These are phyloP conservation scores for Rhodofomes roseus DNA, from an alignment of 1,284 basidiomycete species.

Conservation along the genomic window DNA sequence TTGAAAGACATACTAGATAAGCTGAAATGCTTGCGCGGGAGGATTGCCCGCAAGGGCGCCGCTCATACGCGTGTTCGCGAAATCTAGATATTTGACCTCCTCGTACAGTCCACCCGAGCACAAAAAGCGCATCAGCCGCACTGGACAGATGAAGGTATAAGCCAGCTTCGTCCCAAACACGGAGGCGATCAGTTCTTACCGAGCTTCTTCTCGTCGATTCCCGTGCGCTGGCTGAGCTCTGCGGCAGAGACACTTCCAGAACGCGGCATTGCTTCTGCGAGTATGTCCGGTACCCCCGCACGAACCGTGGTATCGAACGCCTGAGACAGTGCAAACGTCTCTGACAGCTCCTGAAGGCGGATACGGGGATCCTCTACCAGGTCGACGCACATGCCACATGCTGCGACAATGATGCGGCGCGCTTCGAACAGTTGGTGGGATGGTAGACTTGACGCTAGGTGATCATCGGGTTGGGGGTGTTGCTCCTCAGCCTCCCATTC, in stretches of 20 bases:
- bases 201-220: slow-evolving; percentile 8
- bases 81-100: slow-evolving; percentile 3
- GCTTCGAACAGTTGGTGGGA: slow-evolving; percentile 10
- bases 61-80: slow-evolving; percentile 9
- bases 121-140: slow-evolving; percentile 9
- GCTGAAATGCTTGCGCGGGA: not conserved
- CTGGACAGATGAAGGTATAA: not conserved
- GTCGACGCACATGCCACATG: slow-evolving; percentile 8
- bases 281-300: slow-evolving; percentile 11
- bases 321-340: slow-evolving; percentile 5
- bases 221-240: slow-evolving; percentile 1
- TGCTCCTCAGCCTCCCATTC: slow-evolving; percentile 3
- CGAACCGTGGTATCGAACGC: slow-evolving; percentile 12
- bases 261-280: slow-evolving; percentile 7
- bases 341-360: slow-evolving; percentile 11
- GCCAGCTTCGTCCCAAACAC: not conserved
- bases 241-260: slow-evolving; percentile 5
- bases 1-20: not conserved
- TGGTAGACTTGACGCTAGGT: not conserved
- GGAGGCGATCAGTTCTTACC: slow-evolving; percentile 1
- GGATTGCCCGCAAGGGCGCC: slow-evolving; percentile 1
- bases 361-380: slow-evolving; percentile 12
- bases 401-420: slow-evolving; percentile 7
- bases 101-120: slow-evolving; percentile 5
- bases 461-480: not conserved